phyloP scores from a whole-genome alignment of 2,329 filamentous ascomycete species.

The Tolypocladium guangdongense region DNA sequence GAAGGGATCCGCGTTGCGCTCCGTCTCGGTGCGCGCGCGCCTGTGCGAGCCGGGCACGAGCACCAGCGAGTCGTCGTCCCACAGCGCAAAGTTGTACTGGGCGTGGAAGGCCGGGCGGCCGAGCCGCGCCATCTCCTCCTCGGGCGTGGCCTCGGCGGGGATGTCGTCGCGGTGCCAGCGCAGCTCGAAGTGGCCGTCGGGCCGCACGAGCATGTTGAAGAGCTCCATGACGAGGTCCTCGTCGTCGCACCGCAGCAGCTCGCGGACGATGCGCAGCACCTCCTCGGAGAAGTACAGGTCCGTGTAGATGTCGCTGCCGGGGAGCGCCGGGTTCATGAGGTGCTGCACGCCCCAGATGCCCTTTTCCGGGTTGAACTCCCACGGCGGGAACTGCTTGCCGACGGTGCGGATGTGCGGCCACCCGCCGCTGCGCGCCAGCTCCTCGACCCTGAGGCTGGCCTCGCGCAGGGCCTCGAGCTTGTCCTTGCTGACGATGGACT shows the following conservation, averaged over 20 bases:
- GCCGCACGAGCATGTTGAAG: conserved; percentile 74
- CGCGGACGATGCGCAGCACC: conserved; percentile 51
- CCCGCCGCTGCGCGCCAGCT: conserved; percentile 52
- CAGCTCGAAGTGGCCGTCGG: conserved; percentile 59
- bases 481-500: conserved; percentile 45
- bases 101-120: conserved; percentile 56
- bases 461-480: conserved; percentile 49
- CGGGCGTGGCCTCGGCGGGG: conserved; percentile 48
- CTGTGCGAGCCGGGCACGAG: conserved; percentile 69
- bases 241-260: conserved; percentile 46
- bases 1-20: conserved; percentile 57
- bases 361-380: conserved; percentile 46
- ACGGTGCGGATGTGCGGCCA: conserved; percentile 80
- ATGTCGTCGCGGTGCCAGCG: conserved; percentile 85
- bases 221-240: conserved; percentile 74
- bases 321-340: conserved; percentile 63
- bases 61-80: conserved; percentile 61
- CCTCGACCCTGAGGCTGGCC: conserved; percentile 46
- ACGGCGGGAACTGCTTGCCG: conserved; percentile 85
- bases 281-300: conserved; percentile 60
- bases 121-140: conserved; percentile 57
- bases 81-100: conserved; percentile 81
- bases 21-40: conserved; percentile 57
- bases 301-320: conserved; percentile 50
- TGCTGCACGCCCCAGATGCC: conserved; percentile 90